Evolutionary conservation across 1,284 basidiomycete genomes (phyloP).

Genomic region (Kwoniella shivajii): DNA sequence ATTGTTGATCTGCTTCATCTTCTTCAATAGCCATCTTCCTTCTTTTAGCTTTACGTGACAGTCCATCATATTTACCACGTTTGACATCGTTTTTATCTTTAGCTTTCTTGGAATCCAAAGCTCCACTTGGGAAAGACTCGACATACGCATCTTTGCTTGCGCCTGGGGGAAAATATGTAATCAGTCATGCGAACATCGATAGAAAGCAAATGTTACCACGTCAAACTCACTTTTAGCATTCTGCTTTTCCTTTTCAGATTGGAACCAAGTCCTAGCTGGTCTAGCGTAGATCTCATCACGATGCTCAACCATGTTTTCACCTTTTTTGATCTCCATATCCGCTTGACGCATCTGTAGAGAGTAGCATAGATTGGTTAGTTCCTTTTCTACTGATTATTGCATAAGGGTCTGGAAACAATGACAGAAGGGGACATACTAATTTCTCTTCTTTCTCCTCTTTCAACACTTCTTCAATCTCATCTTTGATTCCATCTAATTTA

Average conservation of each 20-base stretch:
- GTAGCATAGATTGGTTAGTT: conserved; percentile 50
- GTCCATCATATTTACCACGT: conserved; percentile 78
- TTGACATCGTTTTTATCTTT: conserved; percentile 58
- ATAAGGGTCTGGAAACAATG: too few relatives aligned
- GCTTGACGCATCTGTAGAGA: conserved; percentile 82
- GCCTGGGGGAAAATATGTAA: conserved; percentile 59
- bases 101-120: conserved; percentile 21
- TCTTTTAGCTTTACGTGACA: conserved; percentile 79
- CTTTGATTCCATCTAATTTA: conserved; percentile 71
- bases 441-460: conserved; percentile 96
- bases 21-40: conserved; percentile 81
- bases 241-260: conserved; percentile 80
- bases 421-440: too few relatives aligned
- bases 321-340: conserved; percentile 95
- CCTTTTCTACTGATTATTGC: too few relatives aligned
- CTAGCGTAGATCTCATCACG: conserved; percentile 91
- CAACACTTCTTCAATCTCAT: conserved; percentile 79
- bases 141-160: conserved; percentile 74
- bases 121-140: conserved; percentile 55
- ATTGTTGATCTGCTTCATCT: conserved; percentile 64
- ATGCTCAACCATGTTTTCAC: conserved; percentile 94
- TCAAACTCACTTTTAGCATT: conserved; percentile 70
- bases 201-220: too few relatives aligned
- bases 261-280: conserved; percentile 98
- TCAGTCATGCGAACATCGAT: too few relatives aligned